Base-by-base conservation (phyloP, 2,329 filamentous ascomycete species). In the Polychaeton citri region DNA sequence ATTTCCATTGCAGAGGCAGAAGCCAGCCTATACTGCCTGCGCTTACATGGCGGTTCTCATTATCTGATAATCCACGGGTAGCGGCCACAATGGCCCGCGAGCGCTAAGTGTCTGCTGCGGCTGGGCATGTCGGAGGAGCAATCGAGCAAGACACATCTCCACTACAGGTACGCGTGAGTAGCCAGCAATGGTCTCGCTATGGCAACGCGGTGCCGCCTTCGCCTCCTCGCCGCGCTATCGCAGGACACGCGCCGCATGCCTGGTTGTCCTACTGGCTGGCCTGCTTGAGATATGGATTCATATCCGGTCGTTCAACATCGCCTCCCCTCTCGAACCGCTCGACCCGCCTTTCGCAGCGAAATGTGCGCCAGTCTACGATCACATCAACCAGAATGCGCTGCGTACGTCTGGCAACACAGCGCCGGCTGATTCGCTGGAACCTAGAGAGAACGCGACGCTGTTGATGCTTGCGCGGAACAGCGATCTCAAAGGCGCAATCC, bases 401-500 rank as follows among this genome's bases (percentile, higher is more conserved):
- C 17, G 18, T 15, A 15, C 15, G 24, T 10, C 12, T 15, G 24
- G 24, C 24, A 4, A 4, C 12, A 28, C 7, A 4, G 30, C 30
- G 18, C 30, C 30, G 13, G 13, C 18, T 5, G 30, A 32, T 17
- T 16, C 18, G 5, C 18, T 10, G 12, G 4, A 5, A 12, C 34
- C 37, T 37, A 61, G 64, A 43, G 62, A 64, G 47, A 64, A 63
- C 39, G 64, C 63, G 35, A 58, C 58, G 21, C 43, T 68, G 19
- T 60, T 68, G 30, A 66, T 67, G 62, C 51, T 68, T 37, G 62
- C 61, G 35, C 63, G 63, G 24, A 68, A 68, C 44, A 47, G 49
- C 16, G 64, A 68, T 45, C 55, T 62, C 7, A 44, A 54, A 18
- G 52, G 55, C 40, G 63, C 61, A 1, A 56, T 59, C 36, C 52